Evolutionary conservation across 495 filamentous ascomycete species (phyloP).

Genomic region (Durotheca rogersii): DNA sequence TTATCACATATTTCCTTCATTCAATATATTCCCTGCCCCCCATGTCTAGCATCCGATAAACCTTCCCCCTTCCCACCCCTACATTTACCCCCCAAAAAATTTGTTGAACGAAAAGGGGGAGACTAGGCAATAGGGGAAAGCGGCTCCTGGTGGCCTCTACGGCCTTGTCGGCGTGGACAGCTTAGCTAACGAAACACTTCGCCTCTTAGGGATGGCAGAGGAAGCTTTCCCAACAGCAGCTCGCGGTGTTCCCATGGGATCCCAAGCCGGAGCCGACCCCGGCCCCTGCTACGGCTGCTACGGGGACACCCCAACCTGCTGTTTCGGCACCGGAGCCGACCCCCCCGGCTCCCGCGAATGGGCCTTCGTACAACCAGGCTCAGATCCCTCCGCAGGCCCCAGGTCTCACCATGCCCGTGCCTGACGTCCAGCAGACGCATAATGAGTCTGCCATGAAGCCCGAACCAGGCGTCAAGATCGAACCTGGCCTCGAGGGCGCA

Average conservation of each 20-base stretch:
- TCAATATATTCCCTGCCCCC: no score
- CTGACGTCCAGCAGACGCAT: constrained; percentile 34
- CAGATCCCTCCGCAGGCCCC: constrained; percentile 40
- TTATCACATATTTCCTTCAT: no score
- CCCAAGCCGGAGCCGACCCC: constrained; percentile 60
- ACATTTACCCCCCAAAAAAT: no score
- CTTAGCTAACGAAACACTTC: constrained; percentile 32
- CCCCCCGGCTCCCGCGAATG: constrained; percentile 30
- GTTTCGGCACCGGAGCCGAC: constrained; percentile 35
- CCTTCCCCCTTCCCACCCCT: no score
- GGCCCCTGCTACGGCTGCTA: constrained; percentile 44
- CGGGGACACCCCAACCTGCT: constrained; percentile 25
- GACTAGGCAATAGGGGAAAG: no score
- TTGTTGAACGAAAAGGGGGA: no score
- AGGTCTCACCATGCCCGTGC: constrained; percentile 42
- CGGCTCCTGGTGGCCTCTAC: no score
- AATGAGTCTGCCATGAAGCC: constrained; percentile 65
- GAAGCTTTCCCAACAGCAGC: constrained; percentile 75
- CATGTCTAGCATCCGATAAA: no score
- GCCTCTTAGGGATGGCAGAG: constrained; percentile 82
- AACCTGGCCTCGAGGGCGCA: constrained; percentile 37
- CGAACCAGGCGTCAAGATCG: constrained; percentile 52
- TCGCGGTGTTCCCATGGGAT: constrained; percentile 95
- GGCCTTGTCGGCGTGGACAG: constrained; percentile 4
- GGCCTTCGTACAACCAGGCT: constrained; percentile 38